Base-by-base conservation (phyloP, 495 filamentous ascomycete genomes). In the Tuber umbilicatum region DNA sequence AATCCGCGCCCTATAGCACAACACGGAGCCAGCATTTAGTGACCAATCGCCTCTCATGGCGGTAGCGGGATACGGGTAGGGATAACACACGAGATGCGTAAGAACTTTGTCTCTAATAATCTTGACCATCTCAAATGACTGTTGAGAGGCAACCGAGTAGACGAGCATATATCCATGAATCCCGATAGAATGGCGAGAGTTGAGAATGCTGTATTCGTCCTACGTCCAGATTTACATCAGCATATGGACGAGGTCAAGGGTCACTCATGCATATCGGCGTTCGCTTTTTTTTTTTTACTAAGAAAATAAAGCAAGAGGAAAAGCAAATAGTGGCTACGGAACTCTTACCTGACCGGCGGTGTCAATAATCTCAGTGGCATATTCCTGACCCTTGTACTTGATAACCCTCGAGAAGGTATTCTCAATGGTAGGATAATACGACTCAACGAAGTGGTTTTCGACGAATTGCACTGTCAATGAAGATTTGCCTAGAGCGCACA, bases 81-180 rank as follows among this genome's bases (percentile, higher is more conserved):
- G 50, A 23, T 50, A 72, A 85, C 91, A 79, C 86, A 97, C 95
- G 55, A 98, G 86, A 81, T 97, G 96, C 82, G 97, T 97, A 73
- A 99, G 85, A 74, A 99, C 97, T 88, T 98, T 99, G 81, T 98
- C 95, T 45, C 94, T 86, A 70, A 99, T 97, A 68, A 97, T 91
- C 74, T 91, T 89, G 70, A 97, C 91, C 93, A 97, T 98, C 83
- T 98, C 95, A 82, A 97, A 98, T 39, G 93, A 97, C 77, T 95
- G 92, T 76, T 91, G 92, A 50, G 92, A 97, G 41, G 92, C 91
- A 69, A 99, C 92, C 27, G 93, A 97, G 85, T 99, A 99, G 60
- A 97, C 95, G 70, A 99, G 90, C 89, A 99, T 94, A 85, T 99
- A 99, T 55, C 95, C 95, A 88, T 99, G 95, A 79, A 98, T 97